Evolutionary conservation across 2,329 filamentous ascomycete species (phyloP).

Genomic region (Penicillium brasilianum): DNA sequence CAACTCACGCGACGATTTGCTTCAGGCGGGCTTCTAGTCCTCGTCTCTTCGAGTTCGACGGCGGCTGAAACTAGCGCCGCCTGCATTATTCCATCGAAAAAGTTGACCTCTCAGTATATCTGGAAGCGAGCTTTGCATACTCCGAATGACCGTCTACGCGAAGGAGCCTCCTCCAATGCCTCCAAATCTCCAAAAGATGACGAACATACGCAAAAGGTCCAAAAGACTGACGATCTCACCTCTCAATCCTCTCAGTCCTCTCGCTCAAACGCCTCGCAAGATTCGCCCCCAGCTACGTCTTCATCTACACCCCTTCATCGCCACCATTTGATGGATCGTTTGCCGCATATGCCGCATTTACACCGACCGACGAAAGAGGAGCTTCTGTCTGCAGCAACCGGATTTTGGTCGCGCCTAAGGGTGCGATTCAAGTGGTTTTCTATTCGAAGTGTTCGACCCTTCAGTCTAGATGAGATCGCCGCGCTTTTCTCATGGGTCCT

Average conservation of each 20-base stretch:
- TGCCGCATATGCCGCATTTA: slow-evolving; percentile 74
- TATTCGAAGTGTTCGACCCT: slow-evolving; percentile 89
- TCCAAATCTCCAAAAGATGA: slow-evolving; percentile 24
- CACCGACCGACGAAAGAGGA: slow-evolving; percentile 92
- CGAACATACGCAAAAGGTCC: slow-evolving; percentile 9
- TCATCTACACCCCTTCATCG: slow-evolving; percentile 29
- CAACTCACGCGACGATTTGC: slow-evolving; percentile 59
- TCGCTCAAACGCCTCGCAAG: slow-evolving; percentile 33
- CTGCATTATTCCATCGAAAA: slow-evolving; percentile 38
- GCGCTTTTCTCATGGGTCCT: slow-evolving; percentile 96
- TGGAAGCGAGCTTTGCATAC: slow-evolving; percentile 43
- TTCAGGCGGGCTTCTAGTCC: slow-evolving; percentile 60
- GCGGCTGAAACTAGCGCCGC: slow-evolving; percentile 41
- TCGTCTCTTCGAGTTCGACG: slow-evolving; percentile 46
- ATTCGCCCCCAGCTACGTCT: slow-evolving; percentile 24
- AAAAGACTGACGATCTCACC: slow-evolving; percentile 16
- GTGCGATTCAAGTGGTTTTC: slow-evolving; percentile 98
- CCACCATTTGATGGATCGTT: slow-evolving; percentile 61
- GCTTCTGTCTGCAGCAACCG: slow-evolving; percentile 84
- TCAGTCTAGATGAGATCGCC: slow-evolving; percentile 95
- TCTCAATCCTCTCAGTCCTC: slow-evolving; percentile 5
- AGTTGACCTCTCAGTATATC: slow-evolving; percentile 37
- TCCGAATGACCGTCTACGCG: slow-evolving; percentile 27
- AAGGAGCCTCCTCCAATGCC: slow-evolving; percentile 23
- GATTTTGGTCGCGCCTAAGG: slow-evolving; percentile 87